Base-by-base conservation (phyloP, 805 yeast species). In the Debaryomyces castellii region DNA sequence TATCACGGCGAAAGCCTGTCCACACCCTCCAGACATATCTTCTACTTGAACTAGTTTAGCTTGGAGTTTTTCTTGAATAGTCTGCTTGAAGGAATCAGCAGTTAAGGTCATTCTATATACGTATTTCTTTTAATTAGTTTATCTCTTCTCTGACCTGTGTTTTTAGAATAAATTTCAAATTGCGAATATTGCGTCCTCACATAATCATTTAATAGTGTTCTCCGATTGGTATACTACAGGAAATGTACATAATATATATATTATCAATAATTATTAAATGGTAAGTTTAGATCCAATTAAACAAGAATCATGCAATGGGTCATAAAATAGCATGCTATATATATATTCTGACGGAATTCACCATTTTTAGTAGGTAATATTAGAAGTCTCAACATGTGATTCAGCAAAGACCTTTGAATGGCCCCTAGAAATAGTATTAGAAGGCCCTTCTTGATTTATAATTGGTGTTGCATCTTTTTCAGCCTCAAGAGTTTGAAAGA, bases 1-100 rank as follows among this genome's bases (percentile, higher is more conserved):
- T 5, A 88, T 78, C 27, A 90, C 96, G 32, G 95, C 96, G 66
- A 91, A 92, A 2, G 98, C 96, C 64, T 92, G 97, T 4, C 99
- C 99, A 67, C 99, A 94, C 1, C 99, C 99, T 12, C 96, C 96
- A 37, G 83, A 82, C 73, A 82, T 78, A 53, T 88, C 96, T 49
- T 79, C 84, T 5, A 88, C 90, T 55, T 83, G 85, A 9, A 83
- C 89, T 49, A 84, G 79, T 27, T 58, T 47, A 8, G 94, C 89
- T 18, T 70, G 68, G n/a, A 87, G 75, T 35, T 85, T 64, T 14
- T 76, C 76, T 38, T 73, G 68, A 41, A 87, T 83, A 21, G 75
- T 66, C 11, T 64, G 54, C 41, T 79, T 76, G 43, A 86, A 66
- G 11, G 64, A 49, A 3, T 70, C 75, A 1, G 68, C 58, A 12